phyloP scores from a whole-genome alignment of 2,329 filamentous ascomycete genomes.

The Aspergillus fijiensis region DNA sequence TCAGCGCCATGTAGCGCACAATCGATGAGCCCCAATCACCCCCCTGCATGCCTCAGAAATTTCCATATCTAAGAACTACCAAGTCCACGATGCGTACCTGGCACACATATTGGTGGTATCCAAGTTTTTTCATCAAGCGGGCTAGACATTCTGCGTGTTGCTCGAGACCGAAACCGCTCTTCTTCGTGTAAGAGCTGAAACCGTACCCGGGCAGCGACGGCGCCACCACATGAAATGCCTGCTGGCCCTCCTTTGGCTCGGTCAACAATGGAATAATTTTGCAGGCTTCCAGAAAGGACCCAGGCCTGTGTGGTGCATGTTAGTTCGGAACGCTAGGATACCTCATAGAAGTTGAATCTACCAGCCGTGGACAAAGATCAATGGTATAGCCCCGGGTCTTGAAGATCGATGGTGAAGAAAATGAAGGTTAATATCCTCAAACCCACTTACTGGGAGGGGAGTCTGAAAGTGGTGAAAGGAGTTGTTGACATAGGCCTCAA shows the following conservation, averaged over 20 bases:
- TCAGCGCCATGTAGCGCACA: not conserved
- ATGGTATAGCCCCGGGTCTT: constrained; percentile 56
- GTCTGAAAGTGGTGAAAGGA: constrained; percentile 59
- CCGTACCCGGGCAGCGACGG: constrained; percentile 58
- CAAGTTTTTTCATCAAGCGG: not conserved
- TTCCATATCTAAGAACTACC: too few species aligned
- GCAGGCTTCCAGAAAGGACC: constrained; percentile 61
- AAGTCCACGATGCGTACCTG: too few species aligned
- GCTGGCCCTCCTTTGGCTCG: constrained; percentile 32
- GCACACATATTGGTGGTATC: not conserved
- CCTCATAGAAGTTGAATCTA: constrained; percentile 14
- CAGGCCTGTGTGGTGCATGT: constrained; percentile 50
- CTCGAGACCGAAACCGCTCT: constrained; percentile 19
- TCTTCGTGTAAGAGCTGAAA: constrained; percentile 49
- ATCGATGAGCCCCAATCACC: constrained; percentile 1
- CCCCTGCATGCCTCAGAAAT: not conserved
- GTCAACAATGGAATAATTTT: constrained; percentile 49
- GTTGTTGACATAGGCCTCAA: constrained; percentile 53
- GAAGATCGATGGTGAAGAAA: constrained; percentile 61
- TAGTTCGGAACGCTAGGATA: not conserved
- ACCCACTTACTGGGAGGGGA: constrained; percentile 56
- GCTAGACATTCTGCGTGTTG: not conserved
- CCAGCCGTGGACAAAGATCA: constrained; percentile 69
- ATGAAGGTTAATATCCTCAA: constrained; percentile 61
- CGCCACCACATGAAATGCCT: constrained; percentile 55